Evolutionary conservation across 805 yeast genomes (phyloP).

Genomic region (Cephaloascus fragrans): DNA sequence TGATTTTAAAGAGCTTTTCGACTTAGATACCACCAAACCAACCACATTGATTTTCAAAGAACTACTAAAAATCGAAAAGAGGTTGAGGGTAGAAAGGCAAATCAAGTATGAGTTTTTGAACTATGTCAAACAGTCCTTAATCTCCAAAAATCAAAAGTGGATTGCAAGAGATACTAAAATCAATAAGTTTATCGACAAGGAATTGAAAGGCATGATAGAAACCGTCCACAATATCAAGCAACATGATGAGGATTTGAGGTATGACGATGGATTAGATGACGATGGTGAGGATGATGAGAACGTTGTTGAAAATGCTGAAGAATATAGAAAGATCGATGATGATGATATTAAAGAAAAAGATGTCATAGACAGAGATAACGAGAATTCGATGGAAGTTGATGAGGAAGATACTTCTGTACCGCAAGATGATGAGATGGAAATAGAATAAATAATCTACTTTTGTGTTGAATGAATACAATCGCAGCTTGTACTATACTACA

Average conservation of each 20-base stretch:
- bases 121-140: not conserved
- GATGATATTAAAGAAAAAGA: not conserved
- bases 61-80: not conserved
- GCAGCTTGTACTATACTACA: too few relatives aligned
- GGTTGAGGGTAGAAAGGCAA: not conserved
- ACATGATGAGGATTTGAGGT: constrained; percentile 1
- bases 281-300: constrained; percentile 1
- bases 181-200: not conserved
- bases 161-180: not conserved
- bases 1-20: not conserved
- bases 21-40: not conserved
- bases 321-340: not conserved
- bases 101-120: not conserved
- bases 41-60: not conserved
- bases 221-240: not conserved
- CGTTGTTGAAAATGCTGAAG: not conserved
- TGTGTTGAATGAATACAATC: too few relatives aligned
- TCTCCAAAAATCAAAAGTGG: not conserved
- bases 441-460: not conserved
- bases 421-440: constrained; percentile 10
- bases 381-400: constrained; percentile 3
- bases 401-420: constrained; percentile 7
- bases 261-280: not conserved
- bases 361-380: not conserved
- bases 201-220: not conserved